Evolutionary conservation across 2,329 filamentous ascomycete species (phyloP), one percentile per base, ranked within the genome.

Genomic region (Laburnicola sp.): DNA sequence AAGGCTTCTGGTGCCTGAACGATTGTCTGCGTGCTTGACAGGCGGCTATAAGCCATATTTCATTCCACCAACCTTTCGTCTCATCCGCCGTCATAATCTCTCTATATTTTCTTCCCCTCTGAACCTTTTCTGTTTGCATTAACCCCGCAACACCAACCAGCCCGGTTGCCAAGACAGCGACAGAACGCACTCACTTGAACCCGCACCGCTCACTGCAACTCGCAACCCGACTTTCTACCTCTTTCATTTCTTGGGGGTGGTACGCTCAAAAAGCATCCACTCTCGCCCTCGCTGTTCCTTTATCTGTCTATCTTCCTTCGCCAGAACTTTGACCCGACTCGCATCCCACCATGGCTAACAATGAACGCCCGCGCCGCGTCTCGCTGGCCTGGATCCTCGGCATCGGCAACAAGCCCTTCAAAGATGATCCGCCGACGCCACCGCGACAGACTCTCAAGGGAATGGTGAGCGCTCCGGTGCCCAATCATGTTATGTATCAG

Each of bases 351-450:
- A 67, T 64, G 65, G 48, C 56, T 4, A 25, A 48, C 31, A 52
- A 49, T 9, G 35, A 38, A 5, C 45, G 32, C 30, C 59, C 50
- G 4, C 57, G 55, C 1, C 59, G 60, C 22, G 49, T 69, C 3
- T 69, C 66, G 3, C 64, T 59, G 53, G 54, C 63, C 3, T 70
- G 63, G 31, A 48, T 69, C 7, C 54, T 70, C 3, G 68, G 68
- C 10, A 54, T 69, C 45, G 65, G 60, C 50, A 58, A 65, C 30
- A 64, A 63, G 32, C 66, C 65, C 2, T 70, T 61, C 60, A 69
- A 68, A 39, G 16, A 7, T 6, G 57, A 63, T 4, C 43, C 49
- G 5, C 50, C 54, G n/a, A 48, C 31, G 16, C 46, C 50, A 16
- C 37, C 42, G 4, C 45, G 27, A 30, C 48, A 58, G 25, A 40